Percentiles rank a stretch among this genome's conserved stretches.
Conservation (phyloP, 257 asterid genomes). For the Knoxia roxburghii region DNA sequence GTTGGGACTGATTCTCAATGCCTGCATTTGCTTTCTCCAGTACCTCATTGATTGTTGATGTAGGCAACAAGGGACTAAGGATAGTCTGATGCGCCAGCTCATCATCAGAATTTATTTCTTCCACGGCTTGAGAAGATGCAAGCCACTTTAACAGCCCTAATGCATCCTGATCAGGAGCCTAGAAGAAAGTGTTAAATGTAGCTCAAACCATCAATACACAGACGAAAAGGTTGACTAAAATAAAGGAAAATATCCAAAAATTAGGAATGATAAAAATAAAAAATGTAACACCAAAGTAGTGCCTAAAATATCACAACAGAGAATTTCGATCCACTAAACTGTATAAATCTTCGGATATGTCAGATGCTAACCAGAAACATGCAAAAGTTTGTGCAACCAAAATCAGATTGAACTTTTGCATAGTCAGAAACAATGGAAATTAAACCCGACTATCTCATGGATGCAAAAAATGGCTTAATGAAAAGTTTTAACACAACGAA, state of each 20-base stretch:
- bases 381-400: background rate
- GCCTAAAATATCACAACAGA: background rate
- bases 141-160: constrained; percentile 88
- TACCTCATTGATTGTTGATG: constrained; percentile 52
- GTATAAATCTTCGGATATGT: background rate
- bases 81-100: constrained; percentile 75
- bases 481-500: background rate
- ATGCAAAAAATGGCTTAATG: background rate
- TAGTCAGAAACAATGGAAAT: background rate
- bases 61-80: constrained; percentile 75
- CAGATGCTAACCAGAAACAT: constrained; percentile 5
- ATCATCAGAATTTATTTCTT: constrained; percentile 94
- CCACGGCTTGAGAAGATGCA: constrained; percentile 96
- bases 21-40: constrained; percentile 80
- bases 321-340: background rate
- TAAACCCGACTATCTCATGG: background rate
- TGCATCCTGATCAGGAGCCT: constrained; percentile 76
- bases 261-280: background rate
- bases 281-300: background rate
- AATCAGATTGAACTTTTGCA: background rate
- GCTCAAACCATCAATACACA: constrained; percentile 1
- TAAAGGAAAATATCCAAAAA: background rate
- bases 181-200: constrained; percentile 13
- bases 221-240: background rate
- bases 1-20: constrained; percentile 84